A percentile compares a stretch with the other conserved stretches of the same genome.
Evolutionary conservation across 2,329 filamentous ascomycete species (phyloP).

Genomic region (Aspergillus tubingensis): DNA sequence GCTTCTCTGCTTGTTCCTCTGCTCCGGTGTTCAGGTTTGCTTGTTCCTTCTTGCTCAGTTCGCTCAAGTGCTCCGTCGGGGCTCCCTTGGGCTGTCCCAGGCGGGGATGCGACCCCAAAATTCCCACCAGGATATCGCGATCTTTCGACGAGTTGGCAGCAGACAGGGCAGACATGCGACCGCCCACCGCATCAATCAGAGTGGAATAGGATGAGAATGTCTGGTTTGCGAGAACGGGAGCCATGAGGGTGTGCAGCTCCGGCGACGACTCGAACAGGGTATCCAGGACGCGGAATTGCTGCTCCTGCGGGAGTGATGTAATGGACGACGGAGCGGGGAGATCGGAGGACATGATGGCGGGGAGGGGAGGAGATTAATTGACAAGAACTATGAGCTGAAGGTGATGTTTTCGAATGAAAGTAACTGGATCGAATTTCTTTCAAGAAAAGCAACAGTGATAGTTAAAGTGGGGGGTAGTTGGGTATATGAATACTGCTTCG

Average conservation of each 20-base stretch:
- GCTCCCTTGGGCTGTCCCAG: constrained; percentile 62
- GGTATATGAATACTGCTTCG: constrained; percentile 6
- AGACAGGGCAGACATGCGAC: constrained; percentile 63
- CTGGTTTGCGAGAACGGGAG: constrained; percentile 64
- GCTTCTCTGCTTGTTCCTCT: constrained; percentile 49
- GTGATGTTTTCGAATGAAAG: constrained; percentile 1
- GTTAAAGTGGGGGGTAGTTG: background rate
- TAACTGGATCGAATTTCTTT: too few relatives aligned
- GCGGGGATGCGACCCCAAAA: constrained; percentile 79
- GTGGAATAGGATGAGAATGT: constrained; percentile 67
- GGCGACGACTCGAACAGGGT: constrained; percentile 81
- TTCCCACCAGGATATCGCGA: constrained; percentile 63
- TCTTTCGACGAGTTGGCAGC: constrained; percentile 54
- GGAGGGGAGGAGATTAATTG: background rate
- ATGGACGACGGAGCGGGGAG: constrained; percentile 64
- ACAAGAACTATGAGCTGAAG: constrained; percentile 2
- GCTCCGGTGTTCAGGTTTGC: constrained; percentile 65
- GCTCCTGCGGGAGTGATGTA: constrained; percentile 55
- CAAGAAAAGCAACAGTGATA: background rate
- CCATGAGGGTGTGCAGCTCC: constrained; percentile 70
- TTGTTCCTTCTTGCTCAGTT: constrained; percentile 79
- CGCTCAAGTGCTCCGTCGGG: constrained; percentile 65
- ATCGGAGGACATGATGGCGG: constrained; percentile 23
- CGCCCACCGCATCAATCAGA: constrained; percentile 67
- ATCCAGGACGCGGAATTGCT: constrained; percentile 64